Evolutionary conservation across 2,329 filamentous ascomycete species (phyloP).

Genomic region (Catunica adiposa): DNA sequence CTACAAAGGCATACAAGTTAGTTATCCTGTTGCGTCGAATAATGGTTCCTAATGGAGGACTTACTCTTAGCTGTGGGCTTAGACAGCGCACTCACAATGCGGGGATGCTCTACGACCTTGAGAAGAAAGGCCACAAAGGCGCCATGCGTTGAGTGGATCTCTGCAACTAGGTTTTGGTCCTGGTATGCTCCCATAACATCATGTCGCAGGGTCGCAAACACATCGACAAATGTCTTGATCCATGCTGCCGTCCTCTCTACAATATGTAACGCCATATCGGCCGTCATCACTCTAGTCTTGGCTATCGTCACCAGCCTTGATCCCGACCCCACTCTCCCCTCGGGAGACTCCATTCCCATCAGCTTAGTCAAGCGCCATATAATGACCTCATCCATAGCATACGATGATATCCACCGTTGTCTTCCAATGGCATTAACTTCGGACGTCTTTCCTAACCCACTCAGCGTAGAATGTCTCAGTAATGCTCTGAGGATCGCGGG

Average conservation of each 20-base stretch:
- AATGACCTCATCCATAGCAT: conserved; percentile 67
- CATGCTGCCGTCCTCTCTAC: conserved; percentile 36
- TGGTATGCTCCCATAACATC: conserved; percentile 32
- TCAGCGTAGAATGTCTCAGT: conserved; percentile 35
- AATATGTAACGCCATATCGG: conserved; percentile 33
- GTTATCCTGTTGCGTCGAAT: background rate
- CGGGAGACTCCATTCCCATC: background rate
- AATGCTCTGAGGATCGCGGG: conserved; percentile 38
- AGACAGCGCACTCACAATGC: conserved; percentile 36
- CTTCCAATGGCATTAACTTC: conserved; percentile 11
- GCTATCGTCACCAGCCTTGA: background rate
- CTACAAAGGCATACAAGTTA: conserved; percentile 20
- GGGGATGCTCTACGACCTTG: conserved; percentile 42
- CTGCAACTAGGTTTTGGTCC: conserved; percentile 31
- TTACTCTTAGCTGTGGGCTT: conserved; percentile 26
- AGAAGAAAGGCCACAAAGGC: conserved; percentile 48
- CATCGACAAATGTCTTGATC: conserved; percentile 40
- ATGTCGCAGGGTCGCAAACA: conserved; percentile 31
- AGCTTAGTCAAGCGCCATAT: conserved; percentile 89
- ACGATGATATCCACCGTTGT: conserved; percentile 39
- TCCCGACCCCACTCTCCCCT: background rate
- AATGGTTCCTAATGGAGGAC: background rate
- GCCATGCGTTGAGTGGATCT: conserved; percentile 43
- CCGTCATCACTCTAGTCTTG: conserved; percentile 18
- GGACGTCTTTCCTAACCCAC: conserved; percentile 14